Evolutionary conservation across 169 alveolate species (phyloP).

Genomic region (Eimeria necatrix): DNA sequence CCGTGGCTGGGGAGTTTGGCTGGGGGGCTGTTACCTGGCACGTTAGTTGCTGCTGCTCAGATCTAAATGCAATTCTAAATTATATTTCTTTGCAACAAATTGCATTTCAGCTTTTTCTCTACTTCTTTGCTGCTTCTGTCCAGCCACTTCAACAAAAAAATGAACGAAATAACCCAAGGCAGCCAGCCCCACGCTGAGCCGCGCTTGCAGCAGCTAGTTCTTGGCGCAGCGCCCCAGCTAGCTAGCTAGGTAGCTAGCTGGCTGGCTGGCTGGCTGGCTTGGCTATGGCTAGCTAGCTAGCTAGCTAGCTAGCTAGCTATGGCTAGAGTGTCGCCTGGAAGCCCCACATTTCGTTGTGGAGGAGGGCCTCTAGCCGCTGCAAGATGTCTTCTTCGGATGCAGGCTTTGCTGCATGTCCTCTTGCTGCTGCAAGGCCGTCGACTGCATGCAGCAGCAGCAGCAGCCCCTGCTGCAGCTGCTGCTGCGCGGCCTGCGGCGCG

Average conservation of each 20-base stretch:
- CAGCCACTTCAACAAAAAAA: no score
- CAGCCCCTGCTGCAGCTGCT: constrained; percentile 62
- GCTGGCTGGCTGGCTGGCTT: background rate
- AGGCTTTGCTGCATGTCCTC: constrained; percentile 10
- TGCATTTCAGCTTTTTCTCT: no score
- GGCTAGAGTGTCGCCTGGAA: constrained; percentile 29
- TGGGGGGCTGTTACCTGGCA: no score
- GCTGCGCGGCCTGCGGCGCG: constrained; percentile 23
- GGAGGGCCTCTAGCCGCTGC: constrained; percentile 51
- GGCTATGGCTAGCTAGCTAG: constrained; percentile 45
- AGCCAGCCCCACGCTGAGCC: background rate
- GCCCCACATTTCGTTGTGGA: constrained; percentile 58
- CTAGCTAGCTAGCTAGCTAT: background rate
- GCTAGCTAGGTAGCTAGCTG: background rate
- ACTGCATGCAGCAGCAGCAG: constrained; percentile 59
- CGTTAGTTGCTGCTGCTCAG: no score
- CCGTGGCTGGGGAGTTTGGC: no score
- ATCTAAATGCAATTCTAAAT: no score
- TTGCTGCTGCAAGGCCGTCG: constrained; percentile 19
- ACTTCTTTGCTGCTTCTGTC: no score
- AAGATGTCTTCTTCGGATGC: background rate
- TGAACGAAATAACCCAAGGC: background rate
- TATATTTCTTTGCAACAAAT: no score
- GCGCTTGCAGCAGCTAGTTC: no score
- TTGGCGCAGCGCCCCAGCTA: background rate